Evolutionary conservation across 2,329 filamentous ascomycete species (phyloP).

Genomic region (Xylariaceae sp.): DNA sequence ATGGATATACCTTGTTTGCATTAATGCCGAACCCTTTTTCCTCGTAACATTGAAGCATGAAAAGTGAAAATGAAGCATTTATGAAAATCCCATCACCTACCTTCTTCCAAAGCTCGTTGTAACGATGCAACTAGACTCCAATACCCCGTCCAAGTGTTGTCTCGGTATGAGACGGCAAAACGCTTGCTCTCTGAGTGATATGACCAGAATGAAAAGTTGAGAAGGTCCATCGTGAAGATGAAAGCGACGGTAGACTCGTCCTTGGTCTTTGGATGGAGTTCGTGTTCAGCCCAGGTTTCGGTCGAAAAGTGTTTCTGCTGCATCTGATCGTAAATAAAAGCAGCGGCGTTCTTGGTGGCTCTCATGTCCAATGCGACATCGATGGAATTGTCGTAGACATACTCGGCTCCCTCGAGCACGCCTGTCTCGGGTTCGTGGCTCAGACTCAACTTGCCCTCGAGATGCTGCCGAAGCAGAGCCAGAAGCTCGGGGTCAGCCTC

Average conservation of each 20-base stretch:
- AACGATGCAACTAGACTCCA: slow-evolving; percentile 88
- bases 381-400: slow-evolving; percentile 86
- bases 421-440: slow-evolving; percentile 68
- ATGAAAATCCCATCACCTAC: slow-evolving; percentile 37
- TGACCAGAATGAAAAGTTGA: slow-evolving; percentile 98
- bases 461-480: slow-evolving; percentile 76
- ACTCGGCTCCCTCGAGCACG: slow-evolving; percentile 77
- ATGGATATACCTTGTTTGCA: slow-evolving; percentile 69
- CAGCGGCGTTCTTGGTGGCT: slow-evolving; percentile 77
- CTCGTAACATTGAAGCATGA: slow-evolving; percentile 17
- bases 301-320: slow-evolving; percentile 78
- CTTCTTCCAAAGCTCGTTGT: slow-evolving; percentile 84
- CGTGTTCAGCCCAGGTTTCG: slow-evolving; percentile 80
- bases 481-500: slow-evolving; percentile 86
- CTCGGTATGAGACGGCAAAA: slow-evolving; percentile 79
- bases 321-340: slow-evolving; percentile 77
- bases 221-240: slow-evolving; percentile 93
- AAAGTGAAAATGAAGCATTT: background rate
- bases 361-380: slow-evolving; percentile 86
- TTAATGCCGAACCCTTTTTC: slow-evolving; percentile 19
- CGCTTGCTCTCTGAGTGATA: slow-evolving; percentile 64
- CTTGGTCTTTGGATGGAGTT: slow-evolving; percentile 80
- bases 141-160: slow-evolving; percentile 85
- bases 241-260: slow-evolving; percentile 81
- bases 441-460: slow-evolving; percentile 56